phyloP scores from a whole-genome alignment of 257 asterid genomes.

The Echium plantagineum region DNA sequence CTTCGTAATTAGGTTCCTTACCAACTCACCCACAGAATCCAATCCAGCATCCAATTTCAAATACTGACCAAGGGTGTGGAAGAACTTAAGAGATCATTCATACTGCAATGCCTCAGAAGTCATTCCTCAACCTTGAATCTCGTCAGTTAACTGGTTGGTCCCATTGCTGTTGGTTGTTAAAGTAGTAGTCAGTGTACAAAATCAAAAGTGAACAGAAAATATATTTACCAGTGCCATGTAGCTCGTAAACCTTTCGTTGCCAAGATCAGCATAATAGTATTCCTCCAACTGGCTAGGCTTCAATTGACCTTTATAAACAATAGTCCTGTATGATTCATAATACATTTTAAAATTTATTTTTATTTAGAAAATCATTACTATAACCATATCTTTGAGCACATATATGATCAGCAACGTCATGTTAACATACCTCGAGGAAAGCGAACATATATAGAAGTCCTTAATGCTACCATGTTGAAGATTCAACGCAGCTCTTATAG shows the following conservation, averaged over 20 bases:
- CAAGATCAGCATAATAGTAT: conserved; percentile 92
- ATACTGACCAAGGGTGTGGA: conserved; percentile 95
- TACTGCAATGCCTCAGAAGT: conserved; percentile 99
- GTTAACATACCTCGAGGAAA: conserved; percentile 75
- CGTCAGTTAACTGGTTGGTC: conserved; percentile 68
- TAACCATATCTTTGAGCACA: background rate
- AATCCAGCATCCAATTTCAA: conserved; percentile 80
- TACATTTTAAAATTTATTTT: conserved; percentile 7
- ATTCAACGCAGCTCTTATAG: conserved; percentile 94
- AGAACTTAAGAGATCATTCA: conserved; percentile 99
- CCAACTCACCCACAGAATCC: conserved; percentile 88
- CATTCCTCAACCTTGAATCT: conserved; percentile 99
- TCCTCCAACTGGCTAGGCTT: conserved; percentile 86
- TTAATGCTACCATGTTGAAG: conserved; percentile 79
- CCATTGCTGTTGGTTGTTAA: conserved; percentile 92
- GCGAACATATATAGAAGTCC: conserved; percentile 93
- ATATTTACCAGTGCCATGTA: conserved; percentile 99
- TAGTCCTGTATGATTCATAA: conserved; percentile 56
- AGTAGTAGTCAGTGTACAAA: conserved; percentile 91
- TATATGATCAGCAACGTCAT: background rate
- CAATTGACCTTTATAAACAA: conserved; percentile 97
- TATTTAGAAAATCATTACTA: background rate
- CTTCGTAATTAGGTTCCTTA: conserved; percentile 80
- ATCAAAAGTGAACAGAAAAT: conserved; percentile 70
- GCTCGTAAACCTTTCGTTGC: conserved; percentile 99